These are phyloP conservation scores for Butyriboletus loyo DNA, from an alignment of 768 basidiomycete species.

Conservation along the genomic window DNA sequence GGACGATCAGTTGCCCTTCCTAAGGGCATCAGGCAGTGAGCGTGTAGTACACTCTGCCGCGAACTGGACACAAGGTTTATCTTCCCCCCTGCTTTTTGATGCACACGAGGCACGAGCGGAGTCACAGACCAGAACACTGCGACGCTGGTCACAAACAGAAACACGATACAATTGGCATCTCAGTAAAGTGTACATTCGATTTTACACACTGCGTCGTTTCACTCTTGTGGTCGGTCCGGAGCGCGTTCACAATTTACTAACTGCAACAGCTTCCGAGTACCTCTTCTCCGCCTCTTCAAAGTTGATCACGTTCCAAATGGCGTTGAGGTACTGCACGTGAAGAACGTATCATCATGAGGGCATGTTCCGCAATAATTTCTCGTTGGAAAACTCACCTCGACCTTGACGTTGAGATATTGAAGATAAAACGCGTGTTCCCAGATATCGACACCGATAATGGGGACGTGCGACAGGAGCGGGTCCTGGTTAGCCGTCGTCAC, in stretches of 20 bases:
- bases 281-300: constrained; percentile 73
- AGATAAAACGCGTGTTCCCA: constrained; percentile 98
- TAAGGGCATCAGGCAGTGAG: constrained; percentile 46
- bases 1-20: constrained; percentile 47
- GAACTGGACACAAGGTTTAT: constrained; percentile 65
- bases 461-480: constrained; percentile 70
- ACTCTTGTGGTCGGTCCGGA: not conserved
- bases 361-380: not conserved
- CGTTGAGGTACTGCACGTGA: constrained; percentile 58
- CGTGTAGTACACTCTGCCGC: constrained; percentile 66
- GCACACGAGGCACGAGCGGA: too few species aligned
- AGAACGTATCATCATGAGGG: not conserved
- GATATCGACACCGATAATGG: constrained; percentile 89
- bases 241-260: constrained; percentile 34
- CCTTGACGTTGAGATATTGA: constrained; percentile 95
- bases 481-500: constrained; percentile 95
- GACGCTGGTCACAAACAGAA: too few species aligned
- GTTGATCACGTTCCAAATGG: constrained; percentile 72
- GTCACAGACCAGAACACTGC: too few species aligned
- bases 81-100: not conserved
- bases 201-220: not conserved
- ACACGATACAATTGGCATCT: not conserved
- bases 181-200: not conserved
- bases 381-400: constrained; percentile 58
- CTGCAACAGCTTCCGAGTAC: constrained; percentile 38